Conservation (phyloP, 768 basidiomycete species). For the Clitopilus hobsonii region DNA sequence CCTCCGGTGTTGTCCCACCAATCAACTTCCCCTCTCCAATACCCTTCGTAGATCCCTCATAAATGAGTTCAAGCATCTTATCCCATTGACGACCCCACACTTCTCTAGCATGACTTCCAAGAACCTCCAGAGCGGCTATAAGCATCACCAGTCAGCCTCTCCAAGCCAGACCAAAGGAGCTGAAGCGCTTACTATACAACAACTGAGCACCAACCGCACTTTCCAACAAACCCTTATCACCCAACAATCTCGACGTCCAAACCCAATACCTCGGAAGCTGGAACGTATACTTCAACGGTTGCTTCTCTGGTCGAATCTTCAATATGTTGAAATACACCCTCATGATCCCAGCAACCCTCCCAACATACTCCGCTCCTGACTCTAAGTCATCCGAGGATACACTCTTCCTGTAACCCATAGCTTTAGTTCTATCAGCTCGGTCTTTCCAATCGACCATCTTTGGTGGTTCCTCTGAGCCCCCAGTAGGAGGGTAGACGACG, state of each 20-base stretch:
- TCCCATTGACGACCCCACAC: constrained; percentile 80
- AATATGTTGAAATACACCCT: constrained; percentile 83
- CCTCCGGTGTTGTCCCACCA: constrained; percentile 58
- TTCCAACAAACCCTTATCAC: constrained; percentile 44
- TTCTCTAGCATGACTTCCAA: constrained; percentile 53
- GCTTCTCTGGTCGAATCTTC: constrained; percentile 30
- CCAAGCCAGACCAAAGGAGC: constrained; percentile 2
- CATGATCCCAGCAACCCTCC: constrained; percentile 73
- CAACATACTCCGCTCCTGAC: constrained; percentile 52
- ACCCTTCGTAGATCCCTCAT: constrained; percentile 58
- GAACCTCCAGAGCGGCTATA: constrained; percentile 67
- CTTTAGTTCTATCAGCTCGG: constrained; percentile 37
- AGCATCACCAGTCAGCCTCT: constrained; percentile 5
- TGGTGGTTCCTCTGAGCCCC: background rate
- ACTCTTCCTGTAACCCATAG: constrained; percentile 51
- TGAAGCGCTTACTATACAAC: constrained; percentile 52
- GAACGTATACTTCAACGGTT: constrained; percentile 49
- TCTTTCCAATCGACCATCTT: constrained; percentile 39
- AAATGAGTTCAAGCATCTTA: constrained; percentile 63
- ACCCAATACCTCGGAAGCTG: constrained; percentile 65
- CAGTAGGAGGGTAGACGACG: background rate
- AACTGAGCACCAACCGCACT: constrained; percentile 61
- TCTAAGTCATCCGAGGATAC: constrained; percentile 42
- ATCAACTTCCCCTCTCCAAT: constrained; percentile 42
- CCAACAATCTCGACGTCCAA: constrained; percentile 64